phyloP scores from a whole-genome alignment of 441 rosid genomes.

The Gossypium trilobum region DNA sequence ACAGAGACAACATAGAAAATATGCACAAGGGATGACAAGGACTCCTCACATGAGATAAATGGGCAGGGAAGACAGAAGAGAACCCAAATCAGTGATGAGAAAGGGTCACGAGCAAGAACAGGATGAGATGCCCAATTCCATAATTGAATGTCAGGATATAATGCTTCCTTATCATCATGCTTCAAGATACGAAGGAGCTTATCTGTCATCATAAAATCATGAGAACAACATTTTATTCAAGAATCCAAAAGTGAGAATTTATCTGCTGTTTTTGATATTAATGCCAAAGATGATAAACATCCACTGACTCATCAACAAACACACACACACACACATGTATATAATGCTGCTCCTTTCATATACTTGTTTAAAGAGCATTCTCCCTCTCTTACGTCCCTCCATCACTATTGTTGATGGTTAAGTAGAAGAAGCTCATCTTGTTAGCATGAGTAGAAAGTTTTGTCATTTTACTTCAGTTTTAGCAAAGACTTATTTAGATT shows the following conservation, averaged over 20 bases:
- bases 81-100: conserved; percentile 96
- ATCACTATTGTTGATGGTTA: background rate
- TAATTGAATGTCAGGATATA: conserved; percentile 50
- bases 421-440: background rate
- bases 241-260: background rate
- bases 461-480: background rate
- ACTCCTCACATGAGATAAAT: conserved; percentile 69
- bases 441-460: background rate
- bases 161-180: conserved; percentile 34
- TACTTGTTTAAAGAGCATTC: background rate
- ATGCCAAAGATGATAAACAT: background rate
- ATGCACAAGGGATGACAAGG: conserved; percentile 77
- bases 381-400: background rate
- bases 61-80: conserved; percentile 90
- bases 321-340: background rate
- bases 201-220: conserved; percentile 34
- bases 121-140: conserved; percentile 86
- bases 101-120: conserved; percentile 79
- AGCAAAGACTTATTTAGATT: background rate
- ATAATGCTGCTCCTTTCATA: background rate
- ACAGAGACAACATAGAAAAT: conserved; percentile 66
- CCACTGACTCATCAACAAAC: background rate
- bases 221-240: background rate
- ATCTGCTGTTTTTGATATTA: background rate
- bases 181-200: conserved; percentile 34